These are phyloP conservation scores for Paramyrothecium roridum DNA, from an alignment of 2,329 filamentous ascomycete genomes.

Conservation along the genomic window DNA sequence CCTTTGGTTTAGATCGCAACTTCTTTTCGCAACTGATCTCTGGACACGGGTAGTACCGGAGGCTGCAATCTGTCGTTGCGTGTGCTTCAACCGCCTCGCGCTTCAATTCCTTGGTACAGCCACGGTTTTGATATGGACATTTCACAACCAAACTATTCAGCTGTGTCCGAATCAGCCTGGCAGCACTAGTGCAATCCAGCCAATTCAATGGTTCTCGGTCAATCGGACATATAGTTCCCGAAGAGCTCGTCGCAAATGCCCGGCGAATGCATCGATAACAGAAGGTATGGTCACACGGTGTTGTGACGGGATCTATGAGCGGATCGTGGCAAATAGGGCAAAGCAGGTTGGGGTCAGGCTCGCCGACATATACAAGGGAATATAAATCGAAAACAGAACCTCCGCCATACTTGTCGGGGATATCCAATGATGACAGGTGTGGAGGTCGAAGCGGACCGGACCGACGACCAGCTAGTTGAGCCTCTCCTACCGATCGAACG, in stretches of 20 bases:
- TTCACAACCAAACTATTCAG: slow-evolving; percentile 57
- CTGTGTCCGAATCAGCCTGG: slow-evolving; percentile 53
- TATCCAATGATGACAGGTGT: slow-evolving; percentile 34
- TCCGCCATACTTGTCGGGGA: slow-evolving; percentile 34
- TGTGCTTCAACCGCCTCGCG: slow-evolving; percentile 55
- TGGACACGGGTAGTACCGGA: slow-evolving; percentile 54
- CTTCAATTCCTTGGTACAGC: slow-evolving; percentile 48
- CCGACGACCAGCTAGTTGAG: slow-evolving; percentile 17
- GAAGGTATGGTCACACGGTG: slow-evolving; percentile 63
- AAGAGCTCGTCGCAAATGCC: slow-evolving; percentile 35
- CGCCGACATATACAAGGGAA: slow-evolving; percentile 39
- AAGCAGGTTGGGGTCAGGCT: slow-evolving; percentile 44
- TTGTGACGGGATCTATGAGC: slow-evolving; percentile 58
- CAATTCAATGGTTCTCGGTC: slow-evolving; percentile 46
- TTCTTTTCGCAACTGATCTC: slow-evolving; percentile 48
- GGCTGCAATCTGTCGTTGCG: slow-evolving; percentile 53
- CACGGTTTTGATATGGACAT: slow-evolving; percentile 51
- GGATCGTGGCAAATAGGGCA: slow-evolving; percentile 59
- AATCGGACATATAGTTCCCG: slow-evolving; percentile 50
- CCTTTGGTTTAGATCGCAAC: slow-evolving; percentile 46
- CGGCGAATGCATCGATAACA: slow-evolving; percentile 54
- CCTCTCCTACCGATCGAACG: not conserved
- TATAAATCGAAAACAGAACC: slow-evolving; percentile 41
- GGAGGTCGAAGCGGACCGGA: slow-evolving; percentile 31
- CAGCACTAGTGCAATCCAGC: slow-evolving; percentile 37